Evolutionary conservation across 805 yeast genomes (phyloP).

Genomic region (Spathaspora arborariae): DNA sequence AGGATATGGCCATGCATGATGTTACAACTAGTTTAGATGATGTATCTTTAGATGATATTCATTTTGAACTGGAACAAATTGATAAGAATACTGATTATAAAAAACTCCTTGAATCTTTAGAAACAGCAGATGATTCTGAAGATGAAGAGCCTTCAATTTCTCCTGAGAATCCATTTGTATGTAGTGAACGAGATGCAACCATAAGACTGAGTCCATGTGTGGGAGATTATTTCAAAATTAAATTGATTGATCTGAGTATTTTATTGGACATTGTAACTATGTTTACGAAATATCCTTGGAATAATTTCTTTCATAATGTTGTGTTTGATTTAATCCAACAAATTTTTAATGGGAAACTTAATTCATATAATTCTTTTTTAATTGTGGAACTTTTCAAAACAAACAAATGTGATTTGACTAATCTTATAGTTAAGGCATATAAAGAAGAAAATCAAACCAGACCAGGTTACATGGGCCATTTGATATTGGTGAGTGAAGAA

Average conservation of each 20-base stretch:
- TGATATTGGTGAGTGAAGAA: conserved; percentile 91
- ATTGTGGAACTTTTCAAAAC: conserved; percentile 27
- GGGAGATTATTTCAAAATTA: conserved; percentile 85
- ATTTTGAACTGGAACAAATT: conserved; percentile 14
- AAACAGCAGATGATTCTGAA: conserved; percentile 35
- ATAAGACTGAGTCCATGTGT: conserved; percentile 60
- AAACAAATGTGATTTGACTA: conserved; percentile 21
- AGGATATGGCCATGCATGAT: conserved; percentile 15
- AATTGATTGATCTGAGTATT: conserved; percentile 70
- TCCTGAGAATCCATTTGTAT: conserved; percentile 41
- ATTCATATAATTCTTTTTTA: conserved; percentile 68
- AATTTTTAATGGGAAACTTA: conserved; percentile 85
- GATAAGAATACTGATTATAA: conserved; percentile 16
- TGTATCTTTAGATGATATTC: conserved; percentile 28
- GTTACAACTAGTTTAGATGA: conserved; percentile 37
- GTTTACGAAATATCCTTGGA: conserved; percentile 91
- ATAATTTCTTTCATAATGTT: conserved; percentile 93
- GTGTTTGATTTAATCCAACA: conserved; percentile 96
- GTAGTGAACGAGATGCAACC: conserved; percentile 25
- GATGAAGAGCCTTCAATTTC: conserved; percentile 44
- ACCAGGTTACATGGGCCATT: conserved; percentile 96
- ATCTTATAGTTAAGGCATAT: conserved; percentile 23
- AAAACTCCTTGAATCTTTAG: conserved; percentile 21
- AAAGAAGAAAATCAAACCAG: conserved; percentile 46
- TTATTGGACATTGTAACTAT: conserved; percentile 63